Percentiles rank a stretch among this genome's conserved stretches.
These are phyloP conservation scores for Colletotrichum phormii DNA, from an alignment of 2,329 filamentous ascomycete genomes.

Conservation along the genomic window DNA sequence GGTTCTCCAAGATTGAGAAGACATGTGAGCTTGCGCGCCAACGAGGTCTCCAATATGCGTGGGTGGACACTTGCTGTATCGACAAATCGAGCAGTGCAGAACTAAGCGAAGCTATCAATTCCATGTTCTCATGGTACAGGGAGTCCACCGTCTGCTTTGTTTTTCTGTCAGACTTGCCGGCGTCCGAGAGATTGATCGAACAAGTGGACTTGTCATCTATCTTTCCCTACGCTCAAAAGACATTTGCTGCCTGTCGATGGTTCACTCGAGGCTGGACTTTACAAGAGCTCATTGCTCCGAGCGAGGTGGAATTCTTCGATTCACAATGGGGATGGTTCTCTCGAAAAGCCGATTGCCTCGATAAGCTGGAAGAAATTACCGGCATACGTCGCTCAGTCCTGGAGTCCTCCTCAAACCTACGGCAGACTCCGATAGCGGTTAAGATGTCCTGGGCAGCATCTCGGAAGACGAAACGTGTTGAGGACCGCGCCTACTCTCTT, in stretches of 20 bases:
- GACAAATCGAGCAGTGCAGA: slow-evolving; percentile 41
- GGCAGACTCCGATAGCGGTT: not conserved
- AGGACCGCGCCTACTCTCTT: slow-evolving; percentile 42
- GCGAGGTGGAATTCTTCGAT: not conserved
- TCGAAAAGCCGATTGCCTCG: not conserved
- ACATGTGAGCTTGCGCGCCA: slow-evolving; percentile 13
- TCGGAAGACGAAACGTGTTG: slow-evolving; percentile 37
- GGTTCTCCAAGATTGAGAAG: slow-evolving; percentile 28
- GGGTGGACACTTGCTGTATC: slow-evolving; percentile 43
- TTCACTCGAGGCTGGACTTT: too few species aligned
- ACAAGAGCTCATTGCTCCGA: not conserved
- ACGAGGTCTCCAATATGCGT: slow-evolving; percentile 27
- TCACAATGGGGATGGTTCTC: not conserved
- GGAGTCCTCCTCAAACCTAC: not conserved
- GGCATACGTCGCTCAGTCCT: not conserved
- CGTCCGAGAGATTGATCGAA: not conserved
- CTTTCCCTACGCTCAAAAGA: not conserved
- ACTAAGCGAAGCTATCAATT: slow-evolving; percentile 38
- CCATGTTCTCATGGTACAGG: slow-evolving; percentile 39
- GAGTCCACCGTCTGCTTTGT: slow-evolving; percentile 35
- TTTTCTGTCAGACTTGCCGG: slow-evolving; percentile 18
- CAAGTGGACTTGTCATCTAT: too few species aligned
- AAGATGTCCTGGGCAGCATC: slow-evolving; percentile 45
- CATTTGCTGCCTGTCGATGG: not conserved
- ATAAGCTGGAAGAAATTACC: not conserved